These are phyloP conservation scores for Rhodotorula sp. DNA, from an alignment of 1,284 basidiomycete species.

Conservation along the genomic window DNA sequence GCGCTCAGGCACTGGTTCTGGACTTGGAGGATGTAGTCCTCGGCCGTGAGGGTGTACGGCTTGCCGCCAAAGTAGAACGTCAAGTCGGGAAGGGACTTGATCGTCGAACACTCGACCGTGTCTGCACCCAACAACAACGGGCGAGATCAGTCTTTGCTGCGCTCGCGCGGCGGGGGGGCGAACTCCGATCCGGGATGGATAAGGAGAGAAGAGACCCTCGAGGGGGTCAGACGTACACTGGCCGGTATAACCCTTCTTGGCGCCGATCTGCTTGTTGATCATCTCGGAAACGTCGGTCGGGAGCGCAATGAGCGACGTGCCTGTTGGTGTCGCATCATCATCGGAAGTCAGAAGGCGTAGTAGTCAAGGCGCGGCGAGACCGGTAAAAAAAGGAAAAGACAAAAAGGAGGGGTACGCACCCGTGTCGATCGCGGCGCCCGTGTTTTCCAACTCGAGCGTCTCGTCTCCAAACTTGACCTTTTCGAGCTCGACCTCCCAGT, in stretches of 20 bases:
- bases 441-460: conserved; percentile 74
- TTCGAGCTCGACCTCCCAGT: conserved; percentile 66
- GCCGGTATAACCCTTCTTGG: conserved; percentile 59
- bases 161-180: neutral
- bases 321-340: conserved; percentile 50
- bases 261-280: conserved; percentile 83
- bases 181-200: neutral
- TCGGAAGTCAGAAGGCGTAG: neutral
- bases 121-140: conserved; percentile 56
- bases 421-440: conserved; percentile 93
- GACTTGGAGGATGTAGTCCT: conserved; percentile 75
- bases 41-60: conserved; percentile 49
- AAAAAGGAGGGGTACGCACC: conserved; percentile 61
- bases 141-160: neutral
- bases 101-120: conserved; percentile 81
- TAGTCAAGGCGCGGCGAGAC: neutral
- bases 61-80: conserved; percentile 80
- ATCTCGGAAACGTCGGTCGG: conserved; percentile 96
- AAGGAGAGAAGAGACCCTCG: neutral
- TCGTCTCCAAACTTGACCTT: conserved; percentile 61
- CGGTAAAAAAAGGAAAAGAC: neutral
- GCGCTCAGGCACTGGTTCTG: conserved; percentile 91
- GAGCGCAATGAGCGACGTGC: conserved; percentile 85
- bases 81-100: conserved; percentile 80
- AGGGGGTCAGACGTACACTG: conserved; percentile 2